Conservation (phyloP, 139 green algal species). For the Coccomyxa sp. region DNA sequence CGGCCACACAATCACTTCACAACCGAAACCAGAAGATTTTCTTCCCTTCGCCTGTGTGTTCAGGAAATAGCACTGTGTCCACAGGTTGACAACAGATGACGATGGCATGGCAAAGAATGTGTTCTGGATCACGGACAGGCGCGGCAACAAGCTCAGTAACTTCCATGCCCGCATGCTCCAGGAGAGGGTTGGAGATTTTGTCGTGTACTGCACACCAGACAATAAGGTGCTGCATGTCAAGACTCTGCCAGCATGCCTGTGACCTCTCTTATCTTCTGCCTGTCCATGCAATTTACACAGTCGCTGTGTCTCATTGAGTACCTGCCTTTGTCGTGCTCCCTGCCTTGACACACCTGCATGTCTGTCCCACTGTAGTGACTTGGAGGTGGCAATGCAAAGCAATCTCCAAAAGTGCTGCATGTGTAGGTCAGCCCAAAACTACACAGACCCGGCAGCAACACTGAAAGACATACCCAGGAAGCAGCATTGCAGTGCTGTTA, state of each 20-base stretch:
- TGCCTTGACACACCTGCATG: background rate
- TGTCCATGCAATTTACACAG: too few relatives aligned
- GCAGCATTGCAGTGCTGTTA: too few relatives aligned
- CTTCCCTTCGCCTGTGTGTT: too few relatives aligned
- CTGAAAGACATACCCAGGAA: too few relatives aligned
- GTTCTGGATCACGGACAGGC: slow-evolving; percentile 39
- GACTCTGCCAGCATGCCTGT: background rate
- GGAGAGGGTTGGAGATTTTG: slow-evolving; percentile 47
- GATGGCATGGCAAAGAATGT: slow-evolving; percentile 45
- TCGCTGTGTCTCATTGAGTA: too few relatives aligned
- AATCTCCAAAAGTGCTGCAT: background rate
- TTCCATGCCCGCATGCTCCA: slow-evolving; percentile 29
- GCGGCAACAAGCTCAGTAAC: slow-evolving; percentile 38
- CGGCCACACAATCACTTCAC: too few relatives aligned
- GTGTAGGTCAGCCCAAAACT: background rate
- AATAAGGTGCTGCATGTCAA: background rate
- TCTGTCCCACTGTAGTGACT: background rate
- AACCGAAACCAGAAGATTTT: too few relatives aligned
- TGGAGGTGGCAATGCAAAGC: background rate
- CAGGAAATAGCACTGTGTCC: background rate
- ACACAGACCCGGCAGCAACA: too few relatives aligned
- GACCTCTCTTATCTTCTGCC: background rate
- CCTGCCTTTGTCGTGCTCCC: too few relatives aligned
- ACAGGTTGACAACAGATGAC: slow-evolving; percentile 19
- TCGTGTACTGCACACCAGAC: slow-evolving; percentile 48